A percentile compares a stretch with the other conserved stretches of the same genome.
These are phyloP conservation scores for Aphanomyces euteiches DNA, from an alignment of 352 stramenopile genomes.

Conservation along the genomic window DNA sequence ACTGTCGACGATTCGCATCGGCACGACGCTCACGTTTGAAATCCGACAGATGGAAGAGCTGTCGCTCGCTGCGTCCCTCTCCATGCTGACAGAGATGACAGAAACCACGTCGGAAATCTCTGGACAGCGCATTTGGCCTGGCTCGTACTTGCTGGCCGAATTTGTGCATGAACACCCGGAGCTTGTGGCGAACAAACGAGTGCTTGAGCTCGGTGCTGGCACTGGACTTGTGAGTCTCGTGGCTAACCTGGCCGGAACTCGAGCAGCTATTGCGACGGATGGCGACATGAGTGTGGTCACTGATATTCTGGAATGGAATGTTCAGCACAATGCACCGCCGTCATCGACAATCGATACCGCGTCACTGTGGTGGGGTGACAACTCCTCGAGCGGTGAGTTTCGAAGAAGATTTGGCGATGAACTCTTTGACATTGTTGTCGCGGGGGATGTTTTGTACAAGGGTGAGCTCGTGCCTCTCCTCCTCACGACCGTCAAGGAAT, in stretches of 20 bases:
- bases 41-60: slow-evolving; percentile 64
- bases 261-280: slow-evolving; percentile 53
- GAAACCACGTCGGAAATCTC: slow-evolving; percentile 67
- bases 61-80: slow-evolving; percentile 48
- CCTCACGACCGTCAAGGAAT: slow-evolving; percentile 49
- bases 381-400: slow-evolving; percentile 39
- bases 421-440: slow-evolving; percentile 53
- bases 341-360: slow-evolving; percentile 29
- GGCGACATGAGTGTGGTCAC: slow-evolving; percentile 59
- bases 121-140: slow-evolving; percentile 70
- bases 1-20: slow-evolving; percentile 45
- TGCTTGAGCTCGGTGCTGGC: slow-evolving; percentile 68
- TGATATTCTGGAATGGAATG: slow-evolving; percentile 45
- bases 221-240: slow-evolving; percentile 71
- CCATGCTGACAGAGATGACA: slow-evolving; percentile 61
- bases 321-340: slow-evolving; percentile 41
- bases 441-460: slow-evolving; percentile 80
- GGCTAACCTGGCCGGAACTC: slow-evolving; percentile 49
- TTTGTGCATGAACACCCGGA: slow-evolving; percentile 50
- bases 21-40: slow-evolving; percentile 39
- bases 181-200: slow-evolving; percentile 44
- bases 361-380: slow-evolving; percentile 59
- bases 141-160: slow-evolving; percentile 58
- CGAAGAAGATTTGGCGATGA: slow-evolving; percentile 5
- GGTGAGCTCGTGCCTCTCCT: slow-evolving; percentile 58